A percentile compares a stretch with the other conserved stretches of the same genome.
Evolutionary conservation across 1,139 yeast species (phyloP).

Genomic region (Geotrichum armillariae): DNA sequence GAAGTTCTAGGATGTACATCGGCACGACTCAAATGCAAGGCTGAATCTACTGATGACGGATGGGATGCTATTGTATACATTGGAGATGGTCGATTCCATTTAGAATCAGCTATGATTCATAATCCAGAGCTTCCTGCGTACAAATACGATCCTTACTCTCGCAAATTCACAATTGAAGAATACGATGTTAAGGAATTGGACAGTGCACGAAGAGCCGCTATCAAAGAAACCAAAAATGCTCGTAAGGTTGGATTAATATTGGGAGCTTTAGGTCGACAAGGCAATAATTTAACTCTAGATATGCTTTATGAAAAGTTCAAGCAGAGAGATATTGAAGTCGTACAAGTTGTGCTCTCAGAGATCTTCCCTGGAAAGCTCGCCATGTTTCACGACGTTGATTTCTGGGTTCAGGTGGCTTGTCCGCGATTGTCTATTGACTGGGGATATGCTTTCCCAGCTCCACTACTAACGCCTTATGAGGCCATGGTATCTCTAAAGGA

Average conservation of each 20-base stretch:
- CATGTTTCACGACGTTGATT: constrained; percentile 93
- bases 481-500: constrained; percentile 85
- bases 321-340: constrained; percentile 62
- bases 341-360: constrained; percentile 84
- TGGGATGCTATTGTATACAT: constrained; percentile 82
- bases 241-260: constrained; percentile 77
- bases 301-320: constrained; percentile 57
- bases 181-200: constrained; percentile 86
- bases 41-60: constrained; percentile 47
- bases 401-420: constrained; percentile 96
- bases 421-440: constrained; percentile 96
- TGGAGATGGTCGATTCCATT: constrained; percentile 96
- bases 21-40: constrained; percentile 51
- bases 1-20: constrained; percentile 97
- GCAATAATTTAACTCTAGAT: constrained; percentile 74
- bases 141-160: constrained; percentile 91
- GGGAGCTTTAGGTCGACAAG: constrained; percentile 98
- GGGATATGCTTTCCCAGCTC: constrained; percentile 97
- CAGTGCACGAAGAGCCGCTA: constrained; percentile 70
- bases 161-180: constrained; percentile 84
- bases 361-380: constrained; percentile 91
- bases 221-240: constrained; percentile 57
- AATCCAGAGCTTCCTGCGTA: constrained; percentile 91
- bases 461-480: constrained; percentile 92
- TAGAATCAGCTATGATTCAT: constrained; percentile 96